Base-by-base conservation (phyloP, 2,329 filamentous ascomycete genomes). In the Curvularia sp. region DNA sequence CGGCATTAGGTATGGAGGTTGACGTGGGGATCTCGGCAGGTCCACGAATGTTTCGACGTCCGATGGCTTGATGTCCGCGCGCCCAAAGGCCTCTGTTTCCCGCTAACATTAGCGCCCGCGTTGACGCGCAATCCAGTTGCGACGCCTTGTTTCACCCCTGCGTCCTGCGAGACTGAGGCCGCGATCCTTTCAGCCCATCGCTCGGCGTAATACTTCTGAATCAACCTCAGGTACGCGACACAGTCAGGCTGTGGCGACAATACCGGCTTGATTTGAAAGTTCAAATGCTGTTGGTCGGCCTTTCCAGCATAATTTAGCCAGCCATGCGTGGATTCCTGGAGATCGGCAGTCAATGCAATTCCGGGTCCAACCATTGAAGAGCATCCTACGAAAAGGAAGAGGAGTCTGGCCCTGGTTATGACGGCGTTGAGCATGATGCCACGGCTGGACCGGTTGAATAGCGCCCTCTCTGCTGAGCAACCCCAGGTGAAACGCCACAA, bases 81-180 rank as follows among this genome's bases (percentile, higher is more conserved):
- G 20, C 20, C 0, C 0, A 12, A 4, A 28, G 10, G 41, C 41
- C 4, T 24, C 22, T 30, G 35, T 50, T 50, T 41, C 30, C 9
- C 10, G 48, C 33, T 64, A 50, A 26, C 5, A 1, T 48, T 57
- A 55, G 55, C 53, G 49, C 53, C 53, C 55, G 46, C 51, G 42
- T 47, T 48, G 52, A 57, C 49, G 53, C 58, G 53, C 57, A 61
- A 64, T 62, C 47, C 56, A 55, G 42, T 57, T 57, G 53, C 48
- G 50, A 60, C 58, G 41, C 55, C 26, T 35, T 41, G 55, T 64
- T 60, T 64, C 54, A 60, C 33, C 50, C 50, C 56, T 55, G 42
- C 55, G 38, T 35, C 50, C 47, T 53, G 42, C 46, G 18, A 55
- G 50, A 43, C 55, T 53, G 18, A 30, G 30, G 43, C 42, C 55